Percentiles rank a stretch among this genome's conserved stretches.
phyloP scores from a whole-genome alignment of 352 stramenopile genomes.

The Pythium aristosporum region DNA sequence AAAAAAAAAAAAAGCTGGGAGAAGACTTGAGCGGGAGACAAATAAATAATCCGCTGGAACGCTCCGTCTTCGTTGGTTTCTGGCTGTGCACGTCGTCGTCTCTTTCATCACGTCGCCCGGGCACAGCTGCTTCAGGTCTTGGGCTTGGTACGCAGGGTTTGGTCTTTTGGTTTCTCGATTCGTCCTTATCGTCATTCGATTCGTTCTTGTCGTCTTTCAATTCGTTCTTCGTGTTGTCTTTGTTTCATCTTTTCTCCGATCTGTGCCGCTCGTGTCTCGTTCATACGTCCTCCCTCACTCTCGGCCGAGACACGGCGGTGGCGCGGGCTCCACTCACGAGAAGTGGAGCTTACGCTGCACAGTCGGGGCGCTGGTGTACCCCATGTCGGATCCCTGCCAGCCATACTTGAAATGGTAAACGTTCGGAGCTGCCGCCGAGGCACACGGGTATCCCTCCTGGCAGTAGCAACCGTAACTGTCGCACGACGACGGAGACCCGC shows the following conservation, averaged over 20 bases:
- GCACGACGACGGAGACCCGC: conserved; percentile 55
- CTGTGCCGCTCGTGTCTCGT: neutral
- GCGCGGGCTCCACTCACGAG: conserved; percentile 16
- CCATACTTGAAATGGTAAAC: conserved; percentile 87
- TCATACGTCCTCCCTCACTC: conserved; percentile 1
- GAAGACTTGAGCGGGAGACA: conserved; percentile 26
- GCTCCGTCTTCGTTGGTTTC: conserved; percentile 17
- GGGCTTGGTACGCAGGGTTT: conserved; percentile 19
- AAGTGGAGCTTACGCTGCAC: conserved; percentile 32
- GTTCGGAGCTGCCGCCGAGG: conserved; percentile 36
- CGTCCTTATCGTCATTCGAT: neutral
- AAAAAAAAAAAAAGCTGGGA: neutral
- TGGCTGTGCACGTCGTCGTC: neutral
- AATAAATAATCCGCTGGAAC: conserved; percentile 30
- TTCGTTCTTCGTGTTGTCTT: conserved; percentile 1
- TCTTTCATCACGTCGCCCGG: neutral
- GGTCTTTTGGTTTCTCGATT: conserved; percentile 9
- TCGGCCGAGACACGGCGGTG: neutral
- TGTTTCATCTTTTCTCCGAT: neutral
- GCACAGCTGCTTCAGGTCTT: conserved; percentile 2
- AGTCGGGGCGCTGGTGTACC: conserved; percentile 26
- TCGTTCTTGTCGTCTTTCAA: neutral
- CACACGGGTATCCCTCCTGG: conserved; percentile 44
- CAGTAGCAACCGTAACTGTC: conserved; percentile 69
- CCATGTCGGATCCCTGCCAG: conserved; percentile 62